phyloP scores from a whole-genome alignment of 2,329 filamentous ascomycete species.

The Fusarium clavum region DNA sequence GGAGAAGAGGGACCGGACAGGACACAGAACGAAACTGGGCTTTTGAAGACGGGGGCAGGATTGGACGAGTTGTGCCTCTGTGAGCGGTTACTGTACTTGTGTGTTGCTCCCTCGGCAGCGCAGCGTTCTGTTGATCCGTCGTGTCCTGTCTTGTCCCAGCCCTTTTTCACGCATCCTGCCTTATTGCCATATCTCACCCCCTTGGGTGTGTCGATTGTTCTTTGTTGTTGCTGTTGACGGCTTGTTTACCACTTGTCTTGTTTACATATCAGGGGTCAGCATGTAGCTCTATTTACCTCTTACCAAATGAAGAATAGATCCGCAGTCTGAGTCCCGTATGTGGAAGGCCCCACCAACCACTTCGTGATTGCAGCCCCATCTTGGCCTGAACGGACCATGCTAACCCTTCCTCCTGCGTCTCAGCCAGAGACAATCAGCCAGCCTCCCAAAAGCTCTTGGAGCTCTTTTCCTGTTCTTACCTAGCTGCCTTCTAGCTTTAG shows the following conservation, averaged over 20 bases:
- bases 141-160: slow-evolving; percentile 28
- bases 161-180: slow-evolving; percentile 15
- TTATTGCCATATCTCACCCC: slow-evolving; percentile 27
- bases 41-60: slow-evolving; percentile 55
- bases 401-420: slow-evolving; percentile 44
- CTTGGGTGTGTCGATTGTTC: slow-evolving; percentile 43
- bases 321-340: slow-evolving; percentile 18
- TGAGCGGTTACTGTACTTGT: slow-evolving; percentile 18
- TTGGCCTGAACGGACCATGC: slow-evolving; percentile 19
- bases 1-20: slow-evolving; percentile 44
- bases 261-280: slow-evolving; percentile 38
- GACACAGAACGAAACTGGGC: slow-evolving; percentile 51
- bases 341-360: slow-evolving; percentile 21
- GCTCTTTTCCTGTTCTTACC: slow-evolving; percentile 35
- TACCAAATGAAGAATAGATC: slow-evolving; percentile 32
- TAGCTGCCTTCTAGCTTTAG: slow-evolving; percentile 38
- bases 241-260: slow-evolving; percentile 42
- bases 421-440: slow-evolving; percentile 39
- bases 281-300: slow-evolving; percentile 43
- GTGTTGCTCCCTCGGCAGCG: slow-evolving; percentile 39
- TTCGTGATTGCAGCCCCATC: slow-evolving; percentile 27
- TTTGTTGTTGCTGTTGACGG: slow-evolving; percentile 18
- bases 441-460: slow-evolving; percentile 37
- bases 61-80: slow-evolving; percentile 41
- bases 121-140: slow-evolving; percentile 38